These are phyloP conservation scores for Suillus lakei DNA, from an alignment of 768 basidiomycete species.

Conservation along the genomic window DNA sequence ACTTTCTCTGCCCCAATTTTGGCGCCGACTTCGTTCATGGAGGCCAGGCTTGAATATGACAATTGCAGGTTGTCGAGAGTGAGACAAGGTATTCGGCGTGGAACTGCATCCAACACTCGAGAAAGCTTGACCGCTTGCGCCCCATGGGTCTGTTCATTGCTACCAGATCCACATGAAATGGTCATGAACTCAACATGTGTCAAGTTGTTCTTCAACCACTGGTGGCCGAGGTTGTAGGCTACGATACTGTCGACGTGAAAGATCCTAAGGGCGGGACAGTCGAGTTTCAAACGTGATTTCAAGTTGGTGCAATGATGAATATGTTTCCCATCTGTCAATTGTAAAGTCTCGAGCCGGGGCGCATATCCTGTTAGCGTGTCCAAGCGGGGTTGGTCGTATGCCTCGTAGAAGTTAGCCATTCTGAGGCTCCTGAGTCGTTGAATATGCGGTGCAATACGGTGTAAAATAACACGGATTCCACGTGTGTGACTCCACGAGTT, in stretches of 20 bases:
- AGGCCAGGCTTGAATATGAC: background rate
- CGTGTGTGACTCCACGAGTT: background rate
- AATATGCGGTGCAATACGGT: background rate
- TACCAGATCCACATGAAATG: background rate
- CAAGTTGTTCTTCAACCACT: background rate
- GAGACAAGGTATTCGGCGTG: slow-evolving; percentile 2
- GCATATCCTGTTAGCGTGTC: background rate
- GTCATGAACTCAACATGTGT: background rate
- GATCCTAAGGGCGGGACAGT: background rate
- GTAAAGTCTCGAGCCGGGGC: background rate
- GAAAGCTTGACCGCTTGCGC: background rate
- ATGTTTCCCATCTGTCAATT: background rate
- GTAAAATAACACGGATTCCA: background rate
- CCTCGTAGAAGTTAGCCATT: background rate
- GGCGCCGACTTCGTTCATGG: background rate
- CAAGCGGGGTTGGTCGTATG: background rate
- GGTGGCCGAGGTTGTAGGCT: background rate
- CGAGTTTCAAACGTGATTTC: background rate
- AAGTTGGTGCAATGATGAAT: no score
- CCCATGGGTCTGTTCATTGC: background rate
- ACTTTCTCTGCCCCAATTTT: background rate
- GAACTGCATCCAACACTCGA: background rate
- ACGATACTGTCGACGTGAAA: background rate
- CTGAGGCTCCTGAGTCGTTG: slow-evolving; percentile 1
- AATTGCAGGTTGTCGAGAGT: background rate